Evolutionary conservation across 2,329 filamentous ascomycete genomes (phyloP).

Genomic region (Sordariomycetes sp.): DNA sequence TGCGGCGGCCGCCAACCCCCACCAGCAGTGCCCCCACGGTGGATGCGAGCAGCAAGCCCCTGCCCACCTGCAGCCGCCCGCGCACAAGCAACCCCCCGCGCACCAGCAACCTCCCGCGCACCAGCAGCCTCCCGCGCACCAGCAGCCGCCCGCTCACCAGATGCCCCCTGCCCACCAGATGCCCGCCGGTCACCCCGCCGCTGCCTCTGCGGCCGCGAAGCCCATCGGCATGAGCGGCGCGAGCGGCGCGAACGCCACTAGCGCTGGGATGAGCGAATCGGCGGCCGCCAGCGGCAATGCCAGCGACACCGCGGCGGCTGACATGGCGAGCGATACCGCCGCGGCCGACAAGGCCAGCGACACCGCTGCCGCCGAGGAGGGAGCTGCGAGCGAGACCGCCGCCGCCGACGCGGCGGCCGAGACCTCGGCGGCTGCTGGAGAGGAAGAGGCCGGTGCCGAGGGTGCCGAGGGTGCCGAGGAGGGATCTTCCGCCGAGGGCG

Average conservation of each 20-base stretch:
- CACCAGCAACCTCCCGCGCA: not conserved
- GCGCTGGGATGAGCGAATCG: not conserved
- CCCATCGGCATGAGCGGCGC: too few relatives aligned
- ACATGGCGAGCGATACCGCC: not conserved
- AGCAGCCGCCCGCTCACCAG: not conserved
- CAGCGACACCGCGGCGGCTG: not conserved
- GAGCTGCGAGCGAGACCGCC: not conserved
- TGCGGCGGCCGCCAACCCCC: not conserved
- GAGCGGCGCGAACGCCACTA: too few relatives aligned
- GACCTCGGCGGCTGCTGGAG: not conserved
- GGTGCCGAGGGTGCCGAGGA: not conserved
- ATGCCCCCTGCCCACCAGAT: not conserved
- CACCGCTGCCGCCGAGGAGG: not conserved
- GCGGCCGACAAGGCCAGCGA: too few relatives aligned
- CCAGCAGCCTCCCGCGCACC: not conserved
- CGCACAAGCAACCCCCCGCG: not conserved
- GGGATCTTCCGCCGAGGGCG: not conserved
- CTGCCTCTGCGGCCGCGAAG: too few relatives aligned
- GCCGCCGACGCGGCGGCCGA: not conserved
- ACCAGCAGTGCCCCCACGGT: not conserved
- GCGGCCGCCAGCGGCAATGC: not conserved
- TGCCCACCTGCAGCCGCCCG: not conserved
- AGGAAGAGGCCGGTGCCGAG: not conserved
- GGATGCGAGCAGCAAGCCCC: not conserved
- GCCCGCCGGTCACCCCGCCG: not conserved